phyloP scores from a whole-genome alignment of 169 alveolate genomes.

The Eimeria nieschulzi region DNA sequence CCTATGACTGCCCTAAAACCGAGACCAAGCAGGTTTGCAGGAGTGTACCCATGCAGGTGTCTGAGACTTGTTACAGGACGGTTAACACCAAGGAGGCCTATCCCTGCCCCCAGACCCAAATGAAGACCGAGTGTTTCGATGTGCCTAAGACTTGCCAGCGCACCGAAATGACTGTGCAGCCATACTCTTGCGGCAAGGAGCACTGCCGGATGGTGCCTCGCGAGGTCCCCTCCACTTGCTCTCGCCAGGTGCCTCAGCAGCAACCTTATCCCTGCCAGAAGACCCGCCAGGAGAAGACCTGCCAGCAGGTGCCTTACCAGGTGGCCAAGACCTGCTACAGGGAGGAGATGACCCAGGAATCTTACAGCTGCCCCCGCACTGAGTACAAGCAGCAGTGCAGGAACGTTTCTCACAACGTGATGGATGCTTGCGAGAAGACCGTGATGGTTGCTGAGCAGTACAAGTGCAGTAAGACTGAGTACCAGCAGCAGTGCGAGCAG shows the following conservation, averaged over 20 bases:
- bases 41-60: slow-evolving; percentile 38
- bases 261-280: slow-evolving; percentile 61
- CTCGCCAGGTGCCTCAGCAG: slow-evolving; percentile 42
- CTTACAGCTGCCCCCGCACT: slow-evolving; percentile 46
- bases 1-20: slow-evolving; percentile 37
- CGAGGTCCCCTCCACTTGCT: slow-evolving; percentile 51
- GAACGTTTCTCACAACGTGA: slow-evolving; percentile 33
- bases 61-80: slow-evolving; percentile 34
- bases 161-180: slow-evolving; percentile 35
- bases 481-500: slow-evolving; percentile 55
- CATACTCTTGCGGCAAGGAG: slow-evolving; percentile 59
- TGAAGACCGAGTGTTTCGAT: slow-evolving; percentile 53
- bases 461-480: slow-evolving; percentile 53
- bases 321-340: slow-evolving; percentile 56
- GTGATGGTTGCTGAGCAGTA: slow-evolving; percentile 50
- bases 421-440: slow-evolving; percentile 54
- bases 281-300: slow-evolving; percentile 45
- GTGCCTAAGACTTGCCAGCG: slow-evolving; percentile 60
- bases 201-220: slow-evolving; percentile 44
- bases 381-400: slow-evolving; percentile 61
- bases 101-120: slow-evolving; percentile 29
- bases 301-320: slow-evolving; percentile 43
- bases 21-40: slow-evolving; percentile 15
- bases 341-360: slow-evolving; percentile 34
- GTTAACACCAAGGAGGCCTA: slow-evolving; percentile 29